phyloP scores from a whole-genome alignment of 345 rosid genomes.

The Eutrema japonicum region DNA sequence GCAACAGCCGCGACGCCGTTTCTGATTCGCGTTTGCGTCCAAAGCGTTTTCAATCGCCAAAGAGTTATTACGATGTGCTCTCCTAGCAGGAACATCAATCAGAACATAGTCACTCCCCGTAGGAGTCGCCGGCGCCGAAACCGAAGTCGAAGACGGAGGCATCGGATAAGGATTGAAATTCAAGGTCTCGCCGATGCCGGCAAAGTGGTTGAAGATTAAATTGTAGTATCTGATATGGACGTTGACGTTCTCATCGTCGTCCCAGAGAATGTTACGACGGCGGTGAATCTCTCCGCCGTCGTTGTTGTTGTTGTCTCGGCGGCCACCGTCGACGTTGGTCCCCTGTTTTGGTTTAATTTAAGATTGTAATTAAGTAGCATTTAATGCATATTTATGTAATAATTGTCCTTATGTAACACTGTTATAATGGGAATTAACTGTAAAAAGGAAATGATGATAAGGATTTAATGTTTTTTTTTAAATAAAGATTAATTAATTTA shows the following conservation, averaged over 20 bases:
- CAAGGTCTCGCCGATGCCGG: slow-evolving; percentile 33
- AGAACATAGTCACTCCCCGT: slow-evolving; percentile 18
- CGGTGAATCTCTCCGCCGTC: not conserved
- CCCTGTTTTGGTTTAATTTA: slow-evolving; percentile 10
- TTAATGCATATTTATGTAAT: slow-evolving; percentile 21
- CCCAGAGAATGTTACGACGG: not conserved
- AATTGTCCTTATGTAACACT: not conserved
- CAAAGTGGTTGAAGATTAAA: slow-evolving; percentile 12
- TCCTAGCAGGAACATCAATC: slow-evolving; percentile 38
- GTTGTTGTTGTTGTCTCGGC: not conserved
- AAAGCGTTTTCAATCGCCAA: not conserved
- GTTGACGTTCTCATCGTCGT: slow-evolving; percentile 4
- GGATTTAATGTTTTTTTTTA: not conserved
- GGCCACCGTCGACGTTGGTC: slow-evolving; percentile 14
- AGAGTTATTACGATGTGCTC: slow-evolving; percentile 17
- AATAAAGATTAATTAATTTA: slow-evolving; percentile 12
- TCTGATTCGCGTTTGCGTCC: slow-evolving; percentile 7
- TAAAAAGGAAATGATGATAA: slow-evolving; percentile 24
- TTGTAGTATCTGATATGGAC: slow-evolving; percentile 32
- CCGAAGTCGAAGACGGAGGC: not conserved
- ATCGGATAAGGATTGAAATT: slow-evolving; percentile 24
- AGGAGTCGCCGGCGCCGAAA: slow-evolving; percentile 2
- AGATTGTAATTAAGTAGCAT: not conserved
- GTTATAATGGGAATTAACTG: not conserved
- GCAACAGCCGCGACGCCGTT: not conserved